Conservation (phyloP, 768 basidiomycete species). For the Dictyophora rubrovolvata region DNA sequence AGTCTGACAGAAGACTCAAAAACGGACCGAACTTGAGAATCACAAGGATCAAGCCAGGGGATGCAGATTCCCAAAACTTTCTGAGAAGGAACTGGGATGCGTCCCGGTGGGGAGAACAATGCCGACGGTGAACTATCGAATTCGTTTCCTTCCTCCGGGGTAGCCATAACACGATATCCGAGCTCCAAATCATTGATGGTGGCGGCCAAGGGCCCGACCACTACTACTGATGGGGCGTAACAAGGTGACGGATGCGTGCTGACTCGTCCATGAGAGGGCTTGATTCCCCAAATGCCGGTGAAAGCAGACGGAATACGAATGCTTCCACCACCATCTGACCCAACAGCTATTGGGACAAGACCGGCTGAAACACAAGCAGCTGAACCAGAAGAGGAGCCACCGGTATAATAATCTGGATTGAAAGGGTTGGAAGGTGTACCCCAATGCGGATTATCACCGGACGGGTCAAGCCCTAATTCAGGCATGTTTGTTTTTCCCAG, state of each 20-base stretch:
- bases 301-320: not conserved
- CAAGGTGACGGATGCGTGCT: not conserved
- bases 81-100: not conserved
- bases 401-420: not conserved
- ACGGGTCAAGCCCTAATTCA: not conserved
- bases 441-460: not conserved
- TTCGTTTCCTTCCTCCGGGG: not conserved
- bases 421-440: not conserved
- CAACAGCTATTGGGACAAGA: not conserved
- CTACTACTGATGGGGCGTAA: not conserved
- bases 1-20: not conserved
- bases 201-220: not conserved
- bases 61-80: not conserved
- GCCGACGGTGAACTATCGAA: not conserved
- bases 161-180: not conserved
- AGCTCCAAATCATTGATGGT: not conserved
- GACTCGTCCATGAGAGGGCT: not conserved
- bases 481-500: not conserved
- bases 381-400: not conserved
- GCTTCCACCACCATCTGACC: not conserved
- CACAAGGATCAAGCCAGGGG: not conserved
- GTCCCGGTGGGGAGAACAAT: not conserved
- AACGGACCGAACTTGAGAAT: not conserved
- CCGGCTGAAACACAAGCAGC: not conserved
- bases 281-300: not conserved